phyloP scores from a whole-genome alignment of 202 grass and related monocot species.

The Saccharum hybrid region DNA sequence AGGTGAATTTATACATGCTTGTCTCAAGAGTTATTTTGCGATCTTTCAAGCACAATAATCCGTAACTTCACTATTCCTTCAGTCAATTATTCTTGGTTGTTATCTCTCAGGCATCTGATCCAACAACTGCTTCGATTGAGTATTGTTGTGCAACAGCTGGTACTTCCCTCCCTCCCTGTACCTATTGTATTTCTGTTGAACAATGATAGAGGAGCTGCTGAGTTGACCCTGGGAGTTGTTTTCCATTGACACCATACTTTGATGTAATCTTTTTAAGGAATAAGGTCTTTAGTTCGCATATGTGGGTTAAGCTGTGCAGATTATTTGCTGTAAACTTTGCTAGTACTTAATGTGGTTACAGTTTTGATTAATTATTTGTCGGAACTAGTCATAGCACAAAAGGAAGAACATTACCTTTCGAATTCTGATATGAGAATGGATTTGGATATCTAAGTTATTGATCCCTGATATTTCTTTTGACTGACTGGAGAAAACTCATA shows the following conservation, averaged over 20 bases:
- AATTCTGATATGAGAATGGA: constrained; percentile 11
- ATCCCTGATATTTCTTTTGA: constrained; percentile 40
- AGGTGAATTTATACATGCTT: constrained; percentile 8
- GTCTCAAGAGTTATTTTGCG: background rate
- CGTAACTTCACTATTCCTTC: constrained; percentile 25
- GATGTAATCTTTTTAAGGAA: background rate
- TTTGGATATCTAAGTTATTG: constrained; percentile 7
- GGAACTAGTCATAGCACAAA: background rate
- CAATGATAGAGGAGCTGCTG: background rate
- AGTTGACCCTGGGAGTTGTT: background rate
- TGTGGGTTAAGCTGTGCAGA: background rate
- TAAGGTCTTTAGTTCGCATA: constrained; percentile 1
- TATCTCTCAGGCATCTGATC: constrained; percentile 74
- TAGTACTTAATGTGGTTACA: background rate
- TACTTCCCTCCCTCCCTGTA: constrained; percentile 30
- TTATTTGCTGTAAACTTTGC: background rate
- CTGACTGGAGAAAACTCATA: constrained; percentile 41
- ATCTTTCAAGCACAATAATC: background rate
- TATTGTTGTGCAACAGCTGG: constrained; percentile 88
- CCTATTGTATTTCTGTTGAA: background rate
- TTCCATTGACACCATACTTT: background rate
- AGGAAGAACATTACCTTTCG: background rate
- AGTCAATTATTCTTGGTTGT: constrained; percentile 20
- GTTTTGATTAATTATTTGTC: background rate
- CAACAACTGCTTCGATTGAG: constrained; percentile 81